Base-by-base conservation (phyloP, 1,284 basidiomycete genomes). In the Tremellales sp. region DNA sequence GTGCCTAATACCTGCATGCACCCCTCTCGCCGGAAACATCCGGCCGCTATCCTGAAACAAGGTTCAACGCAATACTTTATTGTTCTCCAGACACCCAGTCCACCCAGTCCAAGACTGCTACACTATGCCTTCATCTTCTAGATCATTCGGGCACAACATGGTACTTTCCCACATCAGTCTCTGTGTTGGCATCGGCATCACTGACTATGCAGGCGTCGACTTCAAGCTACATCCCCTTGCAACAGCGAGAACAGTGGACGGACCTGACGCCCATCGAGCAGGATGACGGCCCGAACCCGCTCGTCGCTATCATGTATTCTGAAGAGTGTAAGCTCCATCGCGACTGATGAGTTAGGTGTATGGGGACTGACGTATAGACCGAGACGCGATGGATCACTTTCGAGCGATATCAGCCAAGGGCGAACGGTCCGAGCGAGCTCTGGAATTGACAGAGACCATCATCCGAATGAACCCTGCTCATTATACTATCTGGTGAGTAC, bases 401-500 rank as follows among this genome's bases (percentile, higher is more conserved):
- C 83, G 92, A 51, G 90, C 84, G 0, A 79, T 96, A 50, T 79
- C 88, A 37, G 82, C 84, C 58, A 74, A 76, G 0, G 82, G 81
- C 4, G 92, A 97, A 75, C 82, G 83, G 73, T 88, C 84, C 55
- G 74, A 80, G 29, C 80, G 92, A 29, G 89, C 86, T 5, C 81
- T 97, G 40, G 81, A 84, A 57, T 78, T 97, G 42, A 97, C 92
- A 0, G 86, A 92, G 72, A 77, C 77, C 42, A 82, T 96, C 60
- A 91, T 97, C 56, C 79, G 84, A 25, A 77, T 86, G 74, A 96
- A 96, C 67, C 89, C 91, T 4, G 89, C 88, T 2, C 93, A 96
- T 68, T 97, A 96, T 67, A 87, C 90, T 43, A 89, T 91, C 56
- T 97, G 92, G 92, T 92, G 48, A 24, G n/a, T n/a, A n/a, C n/a